Evolutionary conservation across 352 stramenopile genomes (phyloP).

Genomic region (Pythium dissotocum): DNA sequence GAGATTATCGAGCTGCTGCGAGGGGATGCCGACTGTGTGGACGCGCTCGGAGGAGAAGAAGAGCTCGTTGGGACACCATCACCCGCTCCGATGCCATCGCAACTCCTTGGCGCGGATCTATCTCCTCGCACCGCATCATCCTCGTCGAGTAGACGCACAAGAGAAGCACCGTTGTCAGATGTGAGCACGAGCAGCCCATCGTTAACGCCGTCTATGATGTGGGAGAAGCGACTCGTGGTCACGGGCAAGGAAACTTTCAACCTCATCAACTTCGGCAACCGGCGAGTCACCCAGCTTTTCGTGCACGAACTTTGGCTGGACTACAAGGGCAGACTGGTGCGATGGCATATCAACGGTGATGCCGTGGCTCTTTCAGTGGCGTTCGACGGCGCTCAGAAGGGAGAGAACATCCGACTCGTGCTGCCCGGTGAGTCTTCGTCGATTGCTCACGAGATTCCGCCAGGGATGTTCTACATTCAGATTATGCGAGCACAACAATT

Average conservation of each 20-base stretch:
- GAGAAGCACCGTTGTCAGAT: constrained; percentile 1
- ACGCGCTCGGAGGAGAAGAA: constrained; percentile 42
- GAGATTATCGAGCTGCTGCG: constrained; percentile 79
- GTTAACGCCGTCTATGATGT: constrained; percentile 55
- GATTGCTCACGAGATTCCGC: constrained; percentile 72
- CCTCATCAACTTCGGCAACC: constrained; percentile 55
- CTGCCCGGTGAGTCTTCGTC: constrained; percentile 72
- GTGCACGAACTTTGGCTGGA: constrained; percentile 86
- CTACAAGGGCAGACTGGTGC: constrained; percentile 80
- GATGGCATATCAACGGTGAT: constrained; percentile 85
- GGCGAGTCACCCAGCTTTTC: constrained; percentile 79
- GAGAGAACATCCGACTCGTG: constrained; percentile 79
- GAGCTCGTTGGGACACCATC: constrained; percentile 16
- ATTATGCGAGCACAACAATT: constrained; percentile 75
- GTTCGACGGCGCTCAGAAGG: constrained; percentile 64
- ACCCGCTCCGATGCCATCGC: constrained; percentile 16
- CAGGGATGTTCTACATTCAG: constrained; percentile 82
- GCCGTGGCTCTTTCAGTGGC: constrained; percentile 77
- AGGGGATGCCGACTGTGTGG: constrained; percentile 64
- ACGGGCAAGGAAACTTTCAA: constrained; percentile 86
- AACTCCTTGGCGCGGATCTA: constrained; percentile 16
- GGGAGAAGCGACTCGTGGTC: constrained; percentile 74
- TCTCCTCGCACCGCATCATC: constrained; percentile 11
- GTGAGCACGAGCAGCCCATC: constrained; percentile 18
- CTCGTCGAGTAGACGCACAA: neutral